phyloP scores from a whole-genome alignment of 495 filamentous ascomycete genomes.

The Eremomyces bilateralis region DNA sequence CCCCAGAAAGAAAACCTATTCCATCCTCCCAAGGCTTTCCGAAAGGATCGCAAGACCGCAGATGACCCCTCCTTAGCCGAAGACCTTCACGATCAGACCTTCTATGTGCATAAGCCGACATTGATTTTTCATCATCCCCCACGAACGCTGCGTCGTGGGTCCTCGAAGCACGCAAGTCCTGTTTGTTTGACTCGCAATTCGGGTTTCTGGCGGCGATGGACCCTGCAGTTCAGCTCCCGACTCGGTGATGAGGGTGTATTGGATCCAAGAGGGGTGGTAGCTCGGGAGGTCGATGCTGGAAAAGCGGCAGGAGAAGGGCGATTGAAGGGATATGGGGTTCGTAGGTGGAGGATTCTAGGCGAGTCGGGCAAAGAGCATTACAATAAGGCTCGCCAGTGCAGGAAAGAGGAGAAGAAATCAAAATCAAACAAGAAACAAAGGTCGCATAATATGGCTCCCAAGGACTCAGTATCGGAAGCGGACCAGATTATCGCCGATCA shows the following conservation, averaged over 20 bases:
- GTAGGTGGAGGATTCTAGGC: constrained; percentile 11
- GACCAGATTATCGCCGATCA: constrained; percentile 4
- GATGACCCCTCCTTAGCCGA: too few relatives aligned
- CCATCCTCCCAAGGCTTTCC: not conserved
- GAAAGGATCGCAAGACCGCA: not conserved
- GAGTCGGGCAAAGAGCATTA: constrained; percentile 10
- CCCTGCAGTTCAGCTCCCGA: constrained; percentile 7
- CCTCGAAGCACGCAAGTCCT: constrained; percentile 1
- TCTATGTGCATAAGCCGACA: constrained; percentile 9
- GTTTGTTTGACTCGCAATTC: constrained; percentile 7
- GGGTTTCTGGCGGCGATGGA: constrained; percentile 8
- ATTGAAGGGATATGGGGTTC: constrained; percentile 10
- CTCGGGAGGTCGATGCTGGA: constrained; percentile 4
- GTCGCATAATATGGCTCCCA: not conserved
- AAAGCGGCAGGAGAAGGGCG: constrained; percentile 1
- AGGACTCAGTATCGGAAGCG: not conserved
- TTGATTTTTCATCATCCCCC: constrained; percentile 10
- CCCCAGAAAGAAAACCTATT: not conserved
- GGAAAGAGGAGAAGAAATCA: constrained; percentile 4
- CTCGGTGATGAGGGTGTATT: constrained; percentile 8
- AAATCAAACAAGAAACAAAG: constrained; percentile 5
- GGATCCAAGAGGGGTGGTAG: constrained; percentile 10
- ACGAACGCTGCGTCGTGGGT: constrained; percentile 6
- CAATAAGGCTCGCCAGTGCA: constrained; percentile 2
- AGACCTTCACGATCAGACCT: not conserved